These are phyloP conservation scores for Rhynchosporium secalis DNA, from an alignment of 2,329 filamentous ascomycete genomes.

Conservation along the genomic window DNA sequence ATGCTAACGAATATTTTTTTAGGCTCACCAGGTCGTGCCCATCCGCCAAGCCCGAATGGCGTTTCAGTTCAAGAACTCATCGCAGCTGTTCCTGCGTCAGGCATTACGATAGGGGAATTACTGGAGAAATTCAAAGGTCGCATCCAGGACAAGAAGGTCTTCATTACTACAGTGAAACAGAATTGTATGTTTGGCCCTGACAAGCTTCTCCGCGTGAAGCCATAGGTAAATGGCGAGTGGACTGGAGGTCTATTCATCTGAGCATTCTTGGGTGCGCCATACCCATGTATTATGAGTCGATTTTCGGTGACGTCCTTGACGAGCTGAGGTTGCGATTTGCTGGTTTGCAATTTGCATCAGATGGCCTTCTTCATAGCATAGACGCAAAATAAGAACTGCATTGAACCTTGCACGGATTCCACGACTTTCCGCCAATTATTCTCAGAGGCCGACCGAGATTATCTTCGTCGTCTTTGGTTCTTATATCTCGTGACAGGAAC, in stretches of 20 bases:
- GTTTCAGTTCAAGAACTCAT: slow-evolving; percentile 56
- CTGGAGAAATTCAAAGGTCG: slow-evolving; percentile 56
- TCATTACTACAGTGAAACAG: slow-evolving; percentile 60
- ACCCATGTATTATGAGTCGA: not conserved
- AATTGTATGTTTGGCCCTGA: slow-evolving; percentile 55
- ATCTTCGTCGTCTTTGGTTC: no score
- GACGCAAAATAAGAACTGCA: slow-evolving; percentile 11
- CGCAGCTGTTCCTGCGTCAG: slow-evolving; percentile 52
- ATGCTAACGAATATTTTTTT: not conserved
- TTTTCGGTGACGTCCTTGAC: not conserved
- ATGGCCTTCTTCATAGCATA: slow-evolving; percentile 14
- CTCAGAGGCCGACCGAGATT: no score
- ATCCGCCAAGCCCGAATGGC: slow-evolving; percentile 28
- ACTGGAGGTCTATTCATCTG: not conserved
- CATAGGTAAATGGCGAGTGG: not conserved
- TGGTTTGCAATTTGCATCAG: slow-evolving; percentile 11
- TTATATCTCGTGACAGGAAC: no score
- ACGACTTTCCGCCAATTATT: no score
- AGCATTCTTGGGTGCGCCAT: not conserved
- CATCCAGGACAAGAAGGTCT: slow-evolving; percentile 56
- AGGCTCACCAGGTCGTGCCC: slow-evolving; percentile 11
- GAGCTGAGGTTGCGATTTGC: slow-evolving; percentile 20
- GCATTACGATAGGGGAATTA: slow-evolving; percentile 55
- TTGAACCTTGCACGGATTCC: not conserved
- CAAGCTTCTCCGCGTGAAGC: slow-evolving; percentile 47